These are phyloP conservation scores for Chloranthus sessilifolius DNA, from an alignment of 164 flowering plant species.

Conservation along the genomic window DNA sequence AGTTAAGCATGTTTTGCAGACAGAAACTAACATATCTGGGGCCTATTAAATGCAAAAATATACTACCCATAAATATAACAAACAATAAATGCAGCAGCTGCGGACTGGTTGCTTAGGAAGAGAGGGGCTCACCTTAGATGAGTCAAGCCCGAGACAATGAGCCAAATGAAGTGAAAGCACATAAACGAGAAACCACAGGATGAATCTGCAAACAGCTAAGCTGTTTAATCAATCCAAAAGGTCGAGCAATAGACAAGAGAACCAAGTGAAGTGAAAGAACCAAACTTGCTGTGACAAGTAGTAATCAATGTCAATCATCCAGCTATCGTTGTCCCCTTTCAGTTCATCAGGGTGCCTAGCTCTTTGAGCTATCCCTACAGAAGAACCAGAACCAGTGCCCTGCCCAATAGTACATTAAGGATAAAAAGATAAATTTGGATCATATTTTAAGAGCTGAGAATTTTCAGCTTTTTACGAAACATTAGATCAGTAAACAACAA, in stretches of 20 bases:
- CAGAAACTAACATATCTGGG: too few species aligned
- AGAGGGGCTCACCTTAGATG: constrained; percentile 65
- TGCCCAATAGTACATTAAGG: too few species aligned
- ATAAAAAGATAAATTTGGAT: too few species aligned
- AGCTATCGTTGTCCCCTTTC: constrained; percentile 57
- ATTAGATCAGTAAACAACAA: too few species aligned
- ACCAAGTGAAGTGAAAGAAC: neutral
- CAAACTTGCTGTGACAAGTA: constrained; percentile 90
- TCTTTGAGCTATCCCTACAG: constrained; percentile 83
- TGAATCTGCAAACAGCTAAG: constrained; percentile 61
- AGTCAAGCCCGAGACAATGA: constrained; percentile 94
- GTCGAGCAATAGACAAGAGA: neutral
- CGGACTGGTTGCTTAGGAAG: too few species aligned
- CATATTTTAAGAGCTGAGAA: too few species aligned
- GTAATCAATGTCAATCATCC: constrained; percentile 94
- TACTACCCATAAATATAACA: too few species aligned
- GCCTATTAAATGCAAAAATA: too few species aligned
- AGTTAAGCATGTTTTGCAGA: too few species aligned
- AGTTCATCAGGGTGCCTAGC: constrained; percentile 99
- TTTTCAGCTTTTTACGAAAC: too few species aligned
- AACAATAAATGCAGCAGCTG: too few species aligned
- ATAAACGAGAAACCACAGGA: constrained; percentile 94
- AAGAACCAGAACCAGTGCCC: constrained; percentile 54
- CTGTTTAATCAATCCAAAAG: neutral
- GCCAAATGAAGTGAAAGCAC: constrained; percentile 94